Conservation (phyloP, 2,329 filamentous ascomycete species). For the Aspergillus novofumigatus region DNA sequence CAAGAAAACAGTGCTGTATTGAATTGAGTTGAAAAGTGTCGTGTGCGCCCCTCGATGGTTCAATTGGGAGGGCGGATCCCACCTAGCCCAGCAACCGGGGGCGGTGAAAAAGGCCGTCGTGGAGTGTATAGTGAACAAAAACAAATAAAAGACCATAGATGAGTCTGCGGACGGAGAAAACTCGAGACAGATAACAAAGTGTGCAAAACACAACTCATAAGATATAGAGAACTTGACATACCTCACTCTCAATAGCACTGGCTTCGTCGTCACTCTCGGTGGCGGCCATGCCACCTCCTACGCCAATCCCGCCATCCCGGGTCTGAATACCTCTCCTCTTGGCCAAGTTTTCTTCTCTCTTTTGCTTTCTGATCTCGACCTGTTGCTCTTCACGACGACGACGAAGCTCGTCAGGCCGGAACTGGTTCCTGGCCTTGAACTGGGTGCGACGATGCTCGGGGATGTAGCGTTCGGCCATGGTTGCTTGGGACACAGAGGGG, state of each 20-base stretch:
- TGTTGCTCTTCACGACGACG: constrained; percentile 98
- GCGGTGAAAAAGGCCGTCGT: constrained; percentile 34
- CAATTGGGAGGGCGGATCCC: not conserved
- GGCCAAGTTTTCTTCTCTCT: constrained; percentile 97
- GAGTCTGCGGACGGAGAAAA: not conserved
- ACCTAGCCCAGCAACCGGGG: constrained; percentile 17
- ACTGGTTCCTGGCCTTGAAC: constrained; percentile 99
- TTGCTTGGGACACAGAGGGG: constrained; percentile 34
- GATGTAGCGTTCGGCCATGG: constrained; percentile 98
- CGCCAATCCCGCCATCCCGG: constrained; percentile 60
- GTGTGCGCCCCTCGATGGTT: constrained; percentile 1
- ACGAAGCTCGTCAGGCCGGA: constrained; percentile 98
- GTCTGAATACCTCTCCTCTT: constrained; percentile 93
- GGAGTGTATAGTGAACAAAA: constrained; percentile 21
- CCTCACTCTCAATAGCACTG: constrained; percentile 91
- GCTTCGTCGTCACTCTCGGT: constrained; percentile 98
- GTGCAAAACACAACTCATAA: constrained; percentile 17
- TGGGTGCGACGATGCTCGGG: constrained; percentile 98
- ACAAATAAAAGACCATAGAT: constrained; percentile 17
- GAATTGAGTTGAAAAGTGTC: not conserved
- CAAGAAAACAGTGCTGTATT: not conserved
- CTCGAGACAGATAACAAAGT: constrained; percentile 1
- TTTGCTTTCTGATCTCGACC: constrained; percentile 97
- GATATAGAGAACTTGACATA: constrained; percentile 47
- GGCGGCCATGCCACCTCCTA: constrained; percentile 64